Percentiles rank a stretch among this genome's conserved stretches.
phyloP scores from a whole-genome alignment of 139 green algal genomes.

The Zygnema cylindricum region DNA sequence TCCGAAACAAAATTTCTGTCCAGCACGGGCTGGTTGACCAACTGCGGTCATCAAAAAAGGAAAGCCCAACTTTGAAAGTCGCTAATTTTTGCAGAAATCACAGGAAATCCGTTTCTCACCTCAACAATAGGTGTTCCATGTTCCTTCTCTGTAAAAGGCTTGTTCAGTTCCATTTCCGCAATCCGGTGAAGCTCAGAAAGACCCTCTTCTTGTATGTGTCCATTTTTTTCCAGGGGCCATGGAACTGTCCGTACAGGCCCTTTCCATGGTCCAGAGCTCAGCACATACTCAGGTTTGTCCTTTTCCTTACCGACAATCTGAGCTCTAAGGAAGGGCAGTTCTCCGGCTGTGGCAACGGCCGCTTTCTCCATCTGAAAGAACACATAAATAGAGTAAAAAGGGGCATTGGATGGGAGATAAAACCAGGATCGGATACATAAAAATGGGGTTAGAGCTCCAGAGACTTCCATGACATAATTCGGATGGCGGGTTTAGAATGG shows the following conservation, averaged over 20 bases:
- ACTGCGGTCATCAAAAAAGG: no score
- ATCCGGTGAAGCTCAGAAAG: neutral
- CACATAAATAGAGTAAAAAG: no score
- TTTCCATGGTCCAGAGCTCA: neutral
- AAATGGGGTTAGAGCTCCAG: no score
- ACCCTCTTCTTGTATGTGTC: neutral
- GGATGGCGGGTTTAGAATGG: no score
- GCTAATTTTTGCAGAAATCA: no score
- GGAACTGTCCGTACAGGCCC: neutral
- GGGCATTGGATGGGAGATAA: no score
- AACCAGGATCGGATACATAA: no score
- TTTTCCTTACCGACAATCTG: neutral
- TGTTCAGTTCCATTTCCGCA: neutral
- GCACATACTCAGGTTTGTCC: neutral
- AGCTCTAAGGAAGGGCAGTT: neutral
- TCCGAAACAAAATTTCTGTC: no score
- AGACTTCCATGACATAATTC: no score
- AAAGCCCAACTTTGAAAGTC: no score
- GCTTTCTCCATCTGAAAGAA: conserved; percentile 3
- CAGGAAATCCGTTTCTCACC: neutral
- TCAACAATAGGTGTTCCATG: neutral
- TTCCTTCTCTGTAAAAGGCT: neutral
- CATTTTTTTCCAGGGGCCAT: neutral
- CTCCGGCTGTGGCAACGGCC: neutral
- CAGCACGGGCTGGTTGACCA: no score